Percentiles rank a stretch among this genome's conserved stretches.
These are phyloP conservation scores for Elsinoe australis DNA, from an alignment of 2,329 filamentous ascomycete species.

Conservation along the genomic window DNA sequence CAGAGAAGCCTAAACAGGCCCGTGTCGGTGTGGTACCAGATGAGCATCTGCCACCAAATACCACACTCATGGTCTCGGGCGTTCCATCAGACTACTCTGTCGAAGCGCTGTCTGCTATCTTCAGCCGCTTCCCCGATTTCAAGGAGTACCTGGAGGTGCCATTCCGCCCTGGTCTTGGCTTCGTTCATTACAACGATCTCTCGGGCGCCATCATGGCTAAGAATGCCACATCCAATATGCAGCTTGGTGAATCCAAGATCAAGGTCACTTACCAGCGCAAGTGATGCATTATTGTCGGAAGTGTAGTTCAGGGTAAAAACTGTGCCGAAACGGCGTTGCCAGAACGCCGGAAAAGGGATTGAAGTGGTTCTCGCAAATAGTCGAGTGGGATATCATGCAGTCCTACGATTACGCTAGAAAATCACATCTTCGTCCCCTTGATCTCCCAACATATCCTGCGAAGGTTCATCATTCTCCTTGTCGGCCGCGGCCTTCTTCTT, in stretches of 20 bases:
- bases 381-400: constrained; percentile 14
- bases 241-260: constrained; percentile 69
- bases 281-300: constrained; percentile 33
- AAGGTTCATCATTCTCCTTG: constrained; percentile 19
- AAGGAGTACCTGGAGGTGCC: constrained; percentile 86
- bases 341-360: too few relatives aligned
- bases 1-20: constrained; percentile 35
- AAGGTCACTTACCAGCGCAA: constrained; percentile 96
- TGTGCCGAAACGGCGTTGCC: too few relatives aligned
- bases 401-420: constrained; percentile 22
- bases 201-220: constrained; percentile 85
- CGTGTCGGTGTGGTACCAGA: constrained; percentile 76
- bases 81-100: constrained; percentile 79
- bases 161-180: constrained; percentile 78
- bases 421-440: constrained; percentile 31
- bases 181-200: constrained; percentile 92
- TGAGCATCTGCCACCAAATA: constrained; percentile 96
- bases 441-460: constrained; percentile 31
- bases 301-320: too few relatives aligned
- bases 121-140: constrained; percentile 87
- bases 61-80: constrained; percentile 90
- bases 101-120: constrained; percentile 70
- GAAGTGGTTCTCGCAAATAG: too few relatives aligned
- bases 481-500: constrained; percentile 22
- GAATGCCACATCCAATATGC: constrained; percentile 82